phyloP scores from a whole-genome alignment of 2,329 filamentous ascomycete genomes.

The Aspergillus sp. region DNA sequence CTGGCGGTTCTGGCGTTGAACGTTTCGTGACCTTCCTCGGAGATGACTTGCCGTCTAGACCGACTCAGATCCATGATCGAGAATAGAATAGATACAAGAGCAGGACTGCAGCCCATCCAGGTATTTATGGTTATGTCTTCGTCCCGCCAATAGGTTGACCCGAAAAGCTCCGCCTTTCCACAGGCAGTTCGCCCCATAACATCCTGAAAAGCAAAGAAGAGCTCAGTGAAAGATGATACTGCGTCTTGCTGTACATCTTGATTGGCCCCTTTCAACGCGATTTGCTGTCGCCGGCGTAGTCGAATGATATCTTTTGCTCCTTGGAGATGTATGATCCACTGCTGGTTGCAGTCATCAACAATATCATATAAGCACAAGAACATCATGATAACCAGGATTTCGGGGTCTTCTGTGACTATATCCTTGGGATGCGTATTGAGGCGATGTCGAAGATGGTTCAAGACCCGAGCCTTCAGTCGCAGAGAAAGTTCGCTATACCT shows the following conservation, averaged over 20 bases:
- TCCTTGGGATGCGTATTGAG: not conserved
- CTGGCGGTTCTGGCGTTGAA: not conserved
- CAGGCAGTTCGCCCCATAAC: conserved; percentile 49
- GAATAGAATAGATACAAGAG: not conserved
- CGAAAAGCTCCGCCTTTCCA: conserved; percentile 45
- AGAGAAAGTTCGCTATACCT: not conserved
- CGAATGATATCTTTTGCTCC: conserved; percentile 45
- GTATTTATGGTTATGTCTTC: conserved; percentile 6
- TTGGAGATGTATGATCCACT: conserved; percentile 45
- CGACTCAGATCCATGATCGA: conserved; percentile 1
- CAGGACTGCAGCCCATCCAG: conserved; percentile 10
- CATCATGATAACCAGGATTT: conserved; percentile 36
- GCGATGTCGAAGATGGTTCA: not conserved
- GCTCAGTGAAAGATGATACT: conserved; percentile 26
- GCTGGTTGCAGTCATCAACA: conserved; percentile 33
- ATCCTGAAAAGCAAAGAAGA: conserved; percentile 48
- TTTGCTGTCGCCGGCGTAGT: conserved; percentile 29
- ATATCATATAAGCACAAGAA: conserved; percentile 40
- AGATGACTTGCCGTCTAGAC: not conserved
- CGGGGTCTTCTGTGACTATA: conserved; percentile 6
- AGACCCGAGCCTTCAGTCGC: not conserved
- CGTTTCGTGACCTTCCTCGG: not conserved
- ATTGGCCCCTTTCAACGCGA: not conserved
- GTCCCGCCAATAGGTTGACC: conserved; percentile 42
- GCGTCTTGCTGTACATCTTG: not conserved